Evolutionary conservation across 768 basidiomycete species (phyloP).

Genomic region (Grammothele lineata): DNA sequence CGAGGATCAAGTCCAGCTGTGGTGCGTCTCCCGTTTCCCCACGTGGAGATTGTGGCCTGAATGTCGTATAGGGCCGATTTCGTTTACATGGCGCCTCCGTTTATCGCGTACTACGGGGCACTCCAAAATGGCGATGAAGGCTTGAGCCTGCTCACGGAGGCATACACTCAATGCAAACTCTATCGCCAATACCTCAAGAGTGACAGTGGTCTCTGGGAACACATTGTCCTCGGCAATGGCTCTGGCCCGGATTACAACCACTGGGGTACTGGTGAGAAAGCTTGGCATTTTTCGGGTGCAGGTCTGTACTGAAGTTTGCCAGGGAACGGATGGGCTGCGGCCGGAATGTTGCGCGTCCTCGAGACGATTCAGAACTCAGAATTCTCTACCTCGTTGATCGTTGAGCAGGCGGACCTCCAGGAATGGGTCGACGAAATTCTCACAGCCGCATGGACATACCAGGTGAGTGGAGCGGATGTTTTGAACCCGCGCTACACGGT

Average conservation of each 20-base stretch:
- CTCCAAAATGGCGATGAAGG: conserved; percentile 35
- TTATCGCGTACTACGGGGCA: conserved; percentile 62
- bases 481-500: no score
- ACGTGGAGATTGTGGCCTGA: no score
- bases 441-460: conserved; percentile 37
- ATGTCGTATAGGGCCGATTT: conserved; percentile 51
- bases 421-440: conserved; percentile 55
- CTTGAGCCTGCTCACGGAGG: conserved; percentile 36
- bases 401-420: conserved; percentile 41
- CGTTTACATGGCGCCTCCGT: conserved; percentile 60
- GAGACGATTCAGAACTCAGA: conserved; percentile 46
- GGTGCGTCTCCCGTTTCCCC: conserved; percentile 26
- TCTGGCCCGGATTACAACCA: conserved; percentile 42
- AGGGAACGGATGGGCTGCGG: conserved; percentile 71
- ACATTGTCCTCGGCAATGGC: conserved; percentile 42
- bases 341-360: conserved; percentile 59
- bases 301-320: no score
- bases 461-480: conserved; percentile 30
- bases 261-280: conserved; percentile 53
- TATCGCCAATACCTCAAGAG: conserved; percentile 49
- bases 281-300: neutral
- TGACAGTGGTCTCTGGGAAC: conserved; percentile 49
- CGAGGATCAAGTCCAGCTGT: conserved; percentile 47
- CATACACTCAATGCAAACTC: conserved; percentile 53
- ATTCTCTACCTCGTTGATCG: conserved; percentile 31